Conservation (phyloP, 176 grass and related monocot genomes). For the Zizania latifolia region DNA sequence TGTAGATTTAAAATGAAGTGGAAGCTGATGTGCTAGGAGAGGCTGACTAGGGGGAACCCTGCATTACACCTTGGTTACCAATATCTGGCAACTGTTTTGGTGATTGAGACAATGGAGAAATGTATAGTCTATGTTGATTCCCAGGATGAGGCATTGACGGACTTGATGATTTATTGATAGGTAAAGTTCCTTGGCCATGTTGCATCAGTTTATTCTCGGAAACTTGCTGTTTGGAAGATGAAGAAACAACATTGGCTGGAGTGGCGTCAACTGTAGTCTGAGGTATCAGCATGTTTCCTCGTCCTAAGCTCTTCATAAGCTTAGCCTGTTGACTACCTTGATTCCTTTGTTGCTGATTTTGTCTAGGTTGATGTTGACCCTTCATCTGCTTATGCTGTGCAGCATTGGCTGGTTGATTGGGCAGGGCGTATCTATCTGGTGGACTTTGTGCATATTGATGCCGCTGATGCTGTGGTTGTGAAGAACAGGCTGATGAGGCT, state of each 20-base stretch:
- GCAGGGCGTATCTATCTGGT: conserved; percentile 16
- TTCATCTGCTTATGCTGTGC: conserved; percentile 66
- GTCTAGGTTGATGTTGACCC: conserved; percentile 50
- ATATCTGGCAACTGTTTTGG: conserved; percentile 39
- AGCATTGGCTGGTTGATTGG: conserved; percentile 39
- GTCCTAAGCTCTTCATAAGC: conserved; percentile 75
- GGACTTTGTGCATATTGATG: conserved; percentile 43
- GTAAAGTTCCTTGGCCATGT: conserved; percentile 34
- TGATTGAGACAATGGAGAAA: conserved; percentile 39
- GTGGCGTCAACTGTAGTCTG: conserved; percentile 44
- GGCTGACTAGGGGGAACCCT: conserved; percentile 42
- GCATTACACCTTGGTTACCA: conserved; percentile 42
- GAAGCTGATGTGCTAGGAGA: conserved; percentile 30
- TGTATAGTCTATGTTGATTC: conserved; percentile 55
- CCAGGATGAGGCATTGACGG: conserved; percentile 37
- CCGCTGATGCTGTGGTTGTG: conserved; percentile 40
- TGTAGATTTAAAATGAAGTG: conserved; percentile 22
- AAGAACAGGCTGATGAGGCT: conserved; percentile 22
- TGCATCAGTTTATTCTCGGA: conserved; percentile 57
- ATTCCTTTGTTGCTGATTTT: conserved; percentile 65
- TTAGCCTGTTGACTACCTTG: conserved; percentile 74
- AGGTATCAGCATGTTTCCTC: conserved; percentile 57
- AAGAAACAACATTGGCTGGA: conserved; percentile 33
- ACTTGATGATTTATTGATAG: conserved; percentile 27
- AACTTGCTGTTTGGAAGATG: conserved; percentile 35